These are phyloP conservation scores for Trypanosoma theileri DNA, from an alignment of 208 protist species.

Conservation along the genomic window DNA sequence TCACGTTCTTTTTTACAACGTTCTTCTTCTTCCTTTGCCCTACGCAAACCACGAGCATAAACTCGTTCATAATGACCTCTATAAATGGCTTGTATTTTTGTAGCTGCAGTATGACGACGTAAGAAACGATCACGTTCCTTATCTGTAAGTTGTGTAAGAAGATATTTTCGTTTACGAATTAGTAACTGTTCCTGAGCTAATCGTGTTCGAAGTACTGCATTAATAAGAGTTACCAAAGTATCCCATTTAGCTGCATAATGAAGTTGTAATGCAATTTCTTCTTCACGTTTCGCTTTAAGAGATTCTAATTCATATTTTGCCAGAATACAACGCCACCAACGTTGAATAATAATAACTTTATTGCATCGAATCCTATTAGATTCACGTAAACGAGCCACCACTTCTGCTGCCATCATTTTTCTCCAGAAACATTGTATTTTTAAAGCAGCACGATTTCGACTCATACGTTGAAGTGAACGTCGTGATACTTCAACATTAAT, in stretches of 20 bases:
- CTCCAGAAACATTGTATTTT: slow-evolving; percentile 88
- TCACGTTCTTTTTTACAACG: slow-evolving; percentile 32
- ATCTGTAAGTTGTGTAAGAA: slow-evolving; percentile 43
- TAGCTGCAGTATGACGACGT: slow-evolving; percentile 43
- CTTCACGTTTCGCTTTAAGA: slow-evolving; percentile 30
- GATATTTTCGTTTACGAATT: slow-evolving; percentile 25
- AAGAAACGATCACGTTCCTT: slow-evolving; percentile 46
- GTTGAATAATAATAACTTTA: slow-evolving; percentile 50
- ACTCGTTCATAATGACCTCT: slow-evolving; percentile 78
- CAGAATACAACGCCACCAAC: slow-evolving; percentile 69
- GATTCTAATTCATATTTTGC: slow-evolving; percentile 37
- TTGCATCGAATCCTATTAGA: slow-evolving; percentile 17
- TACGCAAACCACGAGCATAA: slow-evolving; percentile 57
- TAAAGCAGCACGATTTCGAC: slow-evolving; percentile 43
- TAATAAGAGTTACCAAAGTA: slow-evolving; percentile 44
- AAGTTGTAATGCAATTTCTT: slow-evolving; percentile 54
- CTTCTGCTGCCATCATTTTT: slow-evolving; percentile 62
- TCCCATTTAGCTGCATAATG: slow-evolving; percentile 74
- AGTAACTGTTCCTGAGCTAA: slow-evolving; percentile 29
- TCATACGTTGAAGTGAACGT: slow-evolving; percentile 33
- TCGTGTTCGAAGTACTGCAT: slow-evolving; percentile 49
- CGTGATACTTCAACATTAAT: slow-evolving; percentile 39
- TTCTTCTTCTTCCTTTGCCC: slow-evolving; percentile 46
- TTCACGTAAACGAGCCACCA: slow-evolving; percentile 44
- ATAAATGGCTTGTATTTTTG: slow-evolving; percentile 75